Conservation (phyloP, 2,329 filamentous ascomycete species). For the Pseudogymnoascus sp. region DNA sequence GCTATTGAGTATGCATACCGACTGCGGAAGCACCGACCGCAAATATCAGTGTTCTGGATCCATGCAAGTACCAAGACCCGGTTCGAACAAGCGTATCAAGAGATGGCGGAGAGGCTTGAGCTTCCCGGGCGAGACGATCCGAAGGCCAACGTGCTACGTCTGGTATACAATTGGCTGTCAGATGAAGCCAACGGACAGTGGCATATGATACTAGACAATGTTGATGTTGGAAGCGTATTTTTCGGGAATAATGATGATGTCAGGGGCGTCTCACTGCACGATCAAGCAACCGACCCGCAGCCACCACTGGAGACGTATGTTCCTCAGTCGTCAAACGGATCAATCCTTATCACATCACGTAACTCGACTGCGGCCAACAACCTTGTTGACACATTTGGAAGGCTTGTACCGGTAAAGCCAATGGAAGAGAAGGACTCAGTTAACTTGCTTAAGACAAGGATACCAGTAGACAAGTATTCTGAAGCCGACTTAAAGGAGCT, state of each 20-base stretch:
- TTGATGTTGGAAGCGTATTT: slow-evolving; percentile 21
- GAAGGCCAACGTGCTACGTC: not conserved
- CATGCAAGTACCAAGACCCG: slow-evolving; percentile 16
- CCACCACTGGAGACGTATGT: not conserved
- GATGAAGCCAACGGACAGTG: slow-evolving; percentile 20
- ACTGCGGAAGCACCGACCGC: slow-evolving; percentile 6
- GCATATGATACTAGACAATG: slow-evolving; percentile 32
- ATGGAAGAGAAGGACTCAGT: not conserved
- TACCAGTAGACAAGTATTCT: not conserved
- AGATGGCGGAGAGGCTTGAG: slow-evolving; percentile 15
- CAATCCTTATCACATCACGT: not conserved
- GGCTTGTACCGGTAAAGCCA: not conserved
- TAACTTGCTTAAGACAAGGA: not conserved
- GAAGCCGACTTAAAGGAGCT: not conserved
- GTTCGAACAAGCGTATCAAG: slow-evolving; percentile 19
- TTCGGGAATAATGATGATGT: not conserved
- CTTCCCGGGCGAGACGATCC: not conserved
- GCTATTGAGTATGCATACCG: slow-evolving; percentile 18
- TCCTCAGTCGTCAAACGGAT: not conserved
- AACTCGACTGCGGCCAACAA: not conserved
- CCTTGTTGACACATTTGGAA: not conserved
- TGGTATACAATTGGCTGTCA: slow-evolving; percentile 6
- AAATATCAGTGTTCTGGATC: slow-evolving; percentile 19
- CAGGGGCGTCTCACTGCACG: not conserved
- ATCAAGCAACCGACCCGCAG: slow-evolving; percentile 23